A percentile compares a stretch with the other conserved stretches of the same genome.
These are phyloP conservation scores for Hydnomerulius pinastri DNA, from an alignment of 768 basidiomycete genomes.

Conservation along the genomic window DNA sequence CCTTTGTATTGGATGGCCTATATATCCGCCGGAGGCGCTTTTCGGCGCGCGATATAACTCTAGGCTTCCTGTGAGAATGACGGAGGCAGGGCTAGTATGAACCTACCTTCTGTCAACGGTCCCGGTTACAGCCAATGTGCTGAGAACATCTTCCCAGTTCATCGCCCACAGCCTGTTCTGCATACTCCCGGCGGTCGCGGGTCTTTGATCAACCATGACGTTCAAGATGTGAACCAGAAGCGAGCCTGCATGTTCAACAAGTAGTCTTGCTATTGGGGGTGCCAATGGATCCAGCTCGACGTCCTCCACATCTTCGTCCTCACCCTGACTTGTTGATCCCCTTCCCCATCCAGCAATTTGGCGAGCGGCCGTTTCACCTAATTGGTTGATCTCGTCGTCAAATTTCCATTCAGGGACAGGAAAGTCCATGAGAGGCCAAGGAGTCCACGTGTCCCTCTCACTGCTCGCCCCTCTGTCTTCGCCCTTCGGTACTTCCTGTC, in stretches of 20 bases:
- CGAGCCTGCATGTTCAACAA: constrained; percentile 45
- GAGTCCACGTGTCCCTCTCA: constrained; percentile 59
- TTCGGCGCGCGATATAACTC: constrained; percentile 26
- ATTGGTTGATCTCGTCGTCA: constrained; percentile 61
- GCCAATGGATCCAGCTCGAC: constrained; percentile 34
- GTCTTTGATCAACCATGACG: constrained; percentile 56
- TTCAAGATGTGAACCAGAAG: constrained; percentile 56
- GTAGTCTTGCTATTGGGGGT: constrained; percentile 30
- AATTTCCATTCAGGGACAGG: constrained; percentile 69
- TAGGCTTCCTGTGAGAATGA: constrained; percentile 6
- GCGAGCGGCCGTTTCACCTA: constrained; percentile 43
- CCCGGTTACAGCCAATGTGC: constrained; percentile 47
- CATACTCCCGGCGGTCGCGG: constrained; percentile 56
- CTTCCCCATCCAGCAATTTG: constrained; percentile 6
- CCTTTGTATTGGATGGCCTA: constrained; percentile 18
- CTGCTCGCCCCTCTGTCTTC: constrained; percentile 22
- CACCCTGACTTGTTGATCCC: constrained; percentile 9
- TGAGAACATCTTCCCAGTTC: constrained; percentile 65
- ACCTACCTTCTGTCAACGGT: constrained; percentile 32
- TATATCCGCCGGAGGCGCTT: constrained; percentile 34
- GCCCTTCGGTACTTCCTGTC: constrained; percentile 8
- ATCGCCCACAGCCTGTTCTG: constrained; percentile 65
- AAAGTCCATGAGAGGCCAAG: constrained; percentile 77
- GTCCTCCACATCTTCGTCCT: constrained; percentile 23
- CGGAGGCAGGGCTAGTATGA: not conserved